Percentiles rank a stretch among this genome's conserved stretches.
phyloP scores from a whole-genome alignment of 805 yeast species.

The Pichia nanzhaoensis region DNA sequence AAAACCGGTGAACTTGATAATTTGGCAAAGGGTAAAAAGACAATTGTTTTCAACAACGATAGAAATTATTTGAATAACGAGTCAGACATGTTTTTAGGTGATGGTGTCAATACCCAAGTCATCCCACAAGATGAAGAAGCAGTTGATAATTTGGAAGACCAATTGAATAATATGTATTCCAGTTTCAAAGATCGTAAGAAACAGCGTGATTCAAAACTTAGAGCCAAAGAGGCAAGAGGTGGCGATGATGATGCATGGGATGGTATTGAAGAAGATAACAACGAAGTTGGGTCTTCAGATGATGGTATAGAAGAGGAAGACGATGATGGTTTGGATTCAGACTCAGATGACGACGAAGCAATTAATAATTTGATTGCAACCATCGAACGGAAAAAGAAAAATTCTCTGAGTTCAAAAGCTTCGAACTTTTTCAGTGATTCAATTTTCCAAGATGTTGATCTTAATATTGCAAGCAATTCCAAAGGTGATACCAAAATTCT shows the following conservation, averaged over 20 bases:
- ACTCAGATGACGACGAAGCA: conserved; percentile 68
- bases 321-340: conserved; percentile 42
- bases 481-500: conserved; percentile 14
- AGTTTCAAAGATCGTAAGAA: conserved; percentile 59
- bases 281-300: conserved; percentile 24
- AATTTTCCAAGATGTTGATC: conserved; percentile 43
- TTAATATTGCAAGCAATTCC: conserved; percentile 24
- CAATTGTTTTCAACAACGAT: conserved; percentile 55
- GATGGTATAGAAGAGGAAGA: conserved; percentile 34
- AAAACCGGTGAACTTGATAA: conserved; percentile 76
- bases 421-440: conserved; percentile 42
- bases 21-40: conserved; percentile 68
- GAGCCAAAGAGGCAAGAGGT: conserved; percentile 68
- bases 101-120: conserved; percentile 7
- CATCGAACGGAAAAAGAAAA: conserved; percentile 36
- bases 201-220: conserved; percentile 61
- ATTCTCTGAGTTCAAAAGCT: conserved; percentile 38
- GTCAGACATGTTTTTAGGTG: conserved; percentile 31
- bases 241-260: conserved; percentile 72
- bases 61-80: conserved; percentile 35
- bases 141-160: conserved; percentile 66
- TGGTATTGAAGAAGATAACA: conserved; percentile 52
- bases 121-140: conserved; percentile 40
- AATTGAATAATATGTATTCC: conserved; percentile 76
- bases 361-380: conserved; percentile 54